A percentile compares a stretch with the other conserved stretches of the same genome.
Conservation (phyloP, 1,139 yeast species). For the Yamadazyma dushanensis region DNA sequence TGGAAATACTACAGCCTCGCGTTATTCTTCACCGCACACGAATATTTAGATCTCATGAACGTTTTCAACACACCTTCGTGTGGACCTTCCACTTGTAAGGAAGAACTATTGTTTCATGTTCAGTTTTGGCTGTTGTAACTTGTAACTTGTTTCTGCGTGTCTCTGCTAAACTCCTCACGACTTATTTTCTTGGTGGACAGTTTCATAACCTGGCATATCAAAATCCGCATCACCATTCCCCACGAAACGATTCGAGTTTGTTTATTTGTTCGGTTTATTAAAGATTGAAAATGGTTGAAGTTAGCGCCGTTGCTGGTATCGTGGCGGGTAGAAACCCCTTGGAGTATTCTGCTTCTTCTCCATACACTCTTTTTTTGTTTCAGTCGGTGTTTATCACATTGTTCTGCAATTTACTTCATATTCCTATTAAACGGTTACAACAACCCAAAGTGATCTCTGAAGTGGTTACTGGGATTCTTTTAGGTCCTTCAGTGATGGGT, state of each 20-base stretch:
- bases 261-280: not conserved
- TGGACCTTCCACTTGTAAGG: no score
- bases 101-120: no score
- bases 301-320: slow-evolving; percentile 54
- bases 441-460: slow-evolving; percentile 82
- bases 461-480: slow-evolving; percentile 68
- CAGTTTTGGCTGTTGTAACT: no score
- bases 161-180: no score
- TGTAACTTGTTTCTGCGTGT: no score
- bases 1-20: not conserved
- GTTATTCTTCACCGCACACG: no score
- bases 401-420: slow-evolving; percentile 55
- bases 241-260: no score
- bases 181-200: no score
- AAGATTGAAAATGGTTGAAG: slow-evolving; percentile 8
- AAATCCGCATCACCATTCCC: no score
- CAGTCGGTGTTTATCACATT: slow-evolving; percentile 58
- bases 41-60: no score
- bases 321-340: slow-evolving; percentile 72
- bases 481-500: slow-evolving; percentile 74
- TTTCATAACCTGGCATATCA: no score
- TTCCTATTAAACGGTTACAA: slow-evolving; percentile 56
- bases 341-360: slow-evolving; percentile 52
- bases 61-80: no score
- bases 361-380: slow-evolving; percentile 61